Base-by-base conservation (phyloP, 225 moss, liverwort and hornwort species). In the Pseudoscleropodium purum region DNA sequence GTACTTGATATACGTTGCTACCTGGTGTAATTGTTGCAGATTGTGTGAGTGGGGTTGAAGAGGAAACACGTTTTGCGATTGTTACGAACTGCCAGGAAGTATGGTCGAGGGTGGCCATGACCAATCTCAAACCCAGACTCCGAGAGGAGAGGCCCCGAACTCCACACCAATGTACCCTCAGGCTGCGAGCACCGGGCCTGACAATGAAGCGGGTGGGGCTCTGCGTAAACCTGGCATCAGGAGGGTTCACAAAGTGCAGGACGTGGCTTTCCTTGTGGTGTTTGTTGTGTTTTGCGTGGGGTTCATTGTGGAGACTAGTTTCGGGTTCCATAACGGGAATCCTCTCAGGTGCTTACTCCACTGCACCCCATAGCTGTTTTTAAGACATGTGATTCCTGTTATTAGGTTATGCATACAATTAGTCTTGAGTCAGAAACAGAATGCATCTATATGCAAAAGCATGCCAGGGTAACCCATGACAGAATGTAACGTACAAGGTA, bases 301-400 rank as follows among this genome's bases (percentile, higher is more conserved):
- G 18, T 96, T 97, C 93, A 89, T 98, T 2, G 91, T 95, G 82
- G 96, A 96, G 84, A 97, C 94, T 4, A 94, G 97, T 79, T 97
- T 95, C 62, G 97, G 95, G 15, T 96, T 96, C 88, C 92, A 94
- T 11, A 91, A 89, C 43, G 98, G 98, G 7, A 92, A 94, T 87
- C 98, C 98, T n/a, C 89, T 91, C 82, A 96, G 98, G 98, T 97
- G 24, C 18, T 52, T 41, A 47, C 15, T 9, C 30, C 18, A 33
- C 17, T 49, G 30, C 7, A 0, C 52, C 34, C 63, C 65, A 15
- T 29, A 15, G 52, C 18, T 88, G 5, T 19, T 11, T 6, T 6
- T 3, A 6, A 13, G 24, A 31, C 13, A 2, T 39, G 9, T 59
- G 10, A 30, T 3, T 57, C 9, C 26, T 33, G 36, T 2, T 14